Percentiles rank a stretch among this genome's conserved stretches.
Conservation (phyloP, 2,329 filamentous ascomycete genomes). For the Xylaria sp. region DNA sequence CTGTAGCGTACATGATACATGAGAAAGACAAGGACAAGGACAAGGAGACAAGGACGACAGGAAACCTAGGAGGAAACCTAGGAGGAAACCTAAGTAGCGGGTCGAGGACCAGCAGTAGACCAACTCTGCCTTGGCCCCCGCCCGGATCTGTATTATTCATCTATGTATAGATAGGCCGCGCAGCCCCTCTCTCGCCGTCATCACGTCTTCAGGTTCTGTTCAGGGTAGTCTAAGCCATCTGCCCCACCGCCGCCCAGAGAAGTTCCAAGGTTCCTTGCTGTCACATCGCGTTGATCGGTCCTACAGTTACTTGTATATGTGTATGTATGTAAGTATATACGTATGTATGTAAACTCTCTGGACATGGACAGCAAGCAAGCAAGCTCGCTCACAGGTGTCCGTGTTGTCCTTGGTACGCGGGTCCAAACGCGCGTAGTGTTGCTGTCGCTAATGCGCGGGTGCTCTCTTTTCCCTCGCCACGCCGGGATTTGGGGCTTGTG, state of each 20-base stretch:
- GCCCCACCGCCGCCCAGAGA: slow-evolving; percentile 20
- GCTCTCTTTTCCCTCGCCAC: not conserved
- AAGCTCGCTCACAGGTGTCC: too few species aligned
- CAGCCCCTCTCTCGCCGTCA: slow-evolving; percentile 4
- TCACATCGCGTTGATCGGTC: too few species aligned
- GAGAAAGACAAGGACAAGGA: slow-evolving; percentile 11
- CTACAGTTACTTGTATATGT: too few species aligned
- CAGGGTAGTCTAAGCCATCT: slow-evolving; percentile 23
- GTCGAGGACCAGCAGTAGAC: too few species aligned
- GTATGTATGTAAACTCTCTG: too few species aligned
- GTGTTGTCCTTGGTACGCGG: slow-evolving; percentile 14
- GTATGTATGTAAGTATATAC: too few species aligned
- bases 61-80: too few species aligned
- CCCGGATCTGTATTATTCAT: slow-evolving; percentile 9
- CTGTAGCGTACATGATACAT: slow-evolving; percentile 12
- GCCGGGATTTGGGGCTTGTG: slow-evolving; percentile 15
- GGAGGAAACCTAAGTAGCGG: too few species aligned
- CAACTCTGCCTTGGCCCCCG: slow-evolving; percentile 19
- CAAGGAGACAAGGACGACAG: too few species aligned
- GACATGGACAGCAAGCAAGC: too few species aligned
- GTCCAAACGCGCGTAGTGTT: slow-evolving; percentile 3
- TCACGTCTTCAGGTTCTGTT: slow-evolving; percentile 13
- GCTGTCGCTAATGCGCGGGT: slow-evolving; percentile 11
- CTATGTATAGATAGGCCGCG: not conserved
- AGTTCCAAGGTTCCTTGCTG: too few species aligned